These are phyloP conservation scores for Tephrocybe sp. DNA, from an alignment of 768 basidiomycete species.

Conservation along the genomic window DNA sequence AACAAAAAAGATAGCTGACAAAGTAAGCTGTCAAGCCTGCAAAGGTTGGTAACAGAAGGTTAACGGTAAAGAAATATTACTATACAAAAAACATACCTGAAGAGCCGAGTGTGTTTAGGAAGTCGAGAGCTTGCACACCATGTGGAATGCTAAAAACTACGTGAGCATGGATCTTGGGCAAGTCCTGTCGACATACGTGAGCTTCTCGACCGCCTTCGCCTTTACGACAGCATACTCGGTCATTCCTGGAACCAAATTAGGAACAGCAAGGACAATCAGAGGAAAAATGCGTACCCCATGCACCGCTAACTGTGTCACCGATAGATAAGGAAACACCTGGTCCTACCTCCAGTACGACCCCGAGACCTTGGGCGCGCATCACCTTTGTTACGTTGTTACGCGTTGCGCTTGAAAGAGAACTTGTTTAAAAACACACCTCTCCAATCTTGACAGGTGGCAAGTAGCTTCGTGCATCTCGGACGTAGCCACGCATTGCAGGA, in stretches of 20 bases:
- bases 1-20: constrained; percentile 38
- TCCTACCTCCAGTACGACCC: constrained; percentile 61
- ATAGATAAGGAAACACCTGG: constrained; percentile 51
- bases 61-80: background rate
- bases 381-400: constrained; percentile 32
- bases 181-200: constrained; percentile 51
- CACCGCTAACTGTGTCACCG: constrained; percentile 71
- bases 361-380: constrained; percentile 74
- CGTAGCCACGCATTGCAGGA: constrained; percentile 86
- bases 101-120: constrained; percentile 75
- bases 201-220: constrained; percentile 48
- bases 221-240: constrained; percentile 68
- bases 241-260: constrained; percentile 56
- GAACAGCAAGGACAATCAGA: background rate
- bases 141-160: constrained; percentile 44
- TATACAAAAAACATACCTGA: constrained; percentile 47
- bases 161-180: background rate
- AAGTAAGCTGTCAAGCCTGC: constrained; percentile 89
- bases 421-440: constrained; percentile 33
- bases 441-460: constrained; percentile 71
- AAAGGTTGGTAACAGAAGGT: background rate
- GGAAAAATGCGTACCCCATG: constrained; percentile 47
- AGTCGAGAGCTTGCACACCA: constrained; percentile 71
- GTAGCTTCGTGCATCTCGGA: constrained; percentile 73
- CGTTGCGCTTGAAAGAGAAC: constrained; percentile 3